Evolutionary conservation across 371 early-diverging fungal genomes (phyloP).

Genomic region (Actinomortierella ambigua): DNA sequence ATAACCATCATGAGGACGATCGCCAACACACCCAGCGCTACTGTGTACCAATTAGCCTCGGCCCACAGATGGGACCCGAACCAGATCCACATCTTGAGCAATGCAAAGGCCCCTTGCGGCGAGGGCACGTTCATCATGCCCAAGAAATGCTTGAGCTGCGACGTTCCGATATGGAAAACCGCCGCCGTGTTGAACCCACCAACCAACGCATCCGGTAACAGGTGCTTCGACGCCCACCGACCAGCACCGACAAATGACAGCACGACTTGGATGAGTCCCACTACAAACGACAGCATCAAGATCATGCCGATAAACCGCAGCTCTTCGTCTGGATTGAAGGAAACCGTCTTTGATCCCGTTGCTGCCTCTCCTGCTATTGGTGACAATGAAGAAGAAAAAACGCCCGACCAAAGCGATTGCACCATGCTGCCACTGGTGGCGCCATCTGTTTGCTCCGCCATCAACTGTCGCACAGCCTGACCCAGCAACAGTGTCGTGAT

Average conservation of each 20-base stretch:
- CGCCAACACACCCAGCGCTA: conserved; percentile 27
- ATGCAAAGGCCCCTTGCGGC: conserved; percentile 34
- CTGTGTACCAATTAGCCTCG: conserved; percentile 43
- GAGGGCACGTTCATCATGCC: conserved; percentile 47
- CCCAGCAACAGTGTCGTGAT: conserved; percentile 53
- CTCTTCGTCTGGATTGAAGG: conserved; percentile 11
- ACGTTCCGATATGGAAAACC: conserved; percentile 52
- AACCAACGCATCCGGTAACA: conserved; percentile 51
- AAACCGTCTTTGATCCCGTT: no score
- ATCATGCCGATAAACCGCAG: conserved; percentile 37
- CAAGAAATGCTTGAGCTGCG: conserved; percentile 53
- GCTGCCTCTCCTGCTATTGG: no score
- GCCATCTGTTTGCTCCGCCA: conserved; percentile 10
- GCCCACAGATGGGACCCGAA: conserved; percentile 17
- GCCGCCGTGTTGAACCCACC: conserved; percentile 55
- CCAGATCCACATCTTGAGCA: conserved; percentile 47
- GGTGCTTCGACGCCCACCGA: conserved; percentile 42
- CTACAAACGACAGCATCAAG: conserved; percentile 44
- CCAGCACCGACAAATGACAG: conserved; percentile 40
- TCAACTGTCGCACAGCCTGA: conserved; percentile 43
- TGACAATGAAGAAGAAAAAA: not conserved
- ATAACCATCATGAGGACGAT: conserved; percentile 37
- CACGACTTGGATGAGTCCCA: conserved; percentile 42
- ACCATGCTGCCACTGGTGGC: not conserved
- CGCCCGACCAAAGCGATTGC: not conserved